A percentile compares a stretch with the other conserved stretches of the same genome.
Evolutionary conservation across 495 filamentous ascomycete species (phyloP).

Genomic region (Talaromyces proteolyticus): DNA sequence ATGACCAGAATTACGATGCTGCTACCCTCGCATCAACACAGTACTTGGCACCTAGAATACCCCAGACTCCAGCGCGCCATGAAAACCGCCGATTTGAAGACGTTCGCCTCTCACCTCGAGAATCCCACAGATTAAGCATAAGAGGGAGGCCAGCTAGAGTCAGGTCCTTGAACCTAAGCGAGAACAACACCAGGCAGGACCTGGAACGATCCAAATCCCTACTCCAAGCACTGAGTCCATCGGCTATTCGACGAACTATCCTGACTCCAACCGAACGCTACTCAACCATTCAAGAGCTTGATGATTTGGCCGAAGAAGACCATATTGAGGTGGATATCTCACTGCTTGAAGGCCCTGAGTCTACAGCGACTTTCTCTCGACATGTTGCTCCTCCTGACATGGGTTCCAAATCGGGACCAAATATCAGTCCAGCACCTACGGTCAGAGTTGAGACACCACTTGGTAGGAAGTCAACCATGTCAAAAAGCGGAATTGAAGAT

Average conservation of each 20-base stretch:
- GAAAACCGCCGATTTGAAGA: neutral
- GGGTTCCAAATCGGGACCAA: neutral
- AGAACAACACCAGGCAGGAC: neutral
- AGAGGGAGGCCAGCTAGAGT: neutral
- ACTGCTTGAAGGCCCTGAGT: slow-evolving; percentile 10
- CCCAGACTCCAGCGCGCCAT: neutral
- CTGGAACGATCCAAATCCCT: slow-evolving; percentile 6
- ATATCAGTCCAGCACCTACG: neutral
- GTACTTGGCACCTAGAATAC: neutral
- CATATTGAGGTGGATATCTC: slow-evolving; percentile 13
- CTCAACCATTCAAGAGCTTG: slow-evolving; percentile 8
- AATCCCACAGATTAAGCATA: neutral
- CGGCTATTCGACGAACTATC: slow-evolving; percentile 5
- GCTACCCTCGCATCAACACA: neutral
- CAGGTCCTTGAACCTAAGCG: neutral
- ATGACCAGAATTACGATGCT: neutral
- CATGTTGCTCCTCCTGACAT: neutral
- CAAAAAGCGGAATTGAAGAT: neutral
- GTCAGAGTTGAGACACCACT: slow-evolving; percentile 1
- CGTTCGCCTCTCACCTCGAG: neutral
- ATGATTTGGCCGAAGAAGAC: slow-evolving; percentile 9
- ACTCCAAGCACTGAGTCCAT: slow-evolving; percentile 4
- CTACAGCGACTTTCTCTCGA: neutral
- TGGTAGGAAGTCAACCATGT: neutral
- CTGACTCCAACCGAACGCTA: slow-evolving; percentile 2